These are phyloP conservation scores for Austroboletus eburneus DNA, from an alignment of 768 basidiomycete species.

Conservation along the genomic window DNA sequence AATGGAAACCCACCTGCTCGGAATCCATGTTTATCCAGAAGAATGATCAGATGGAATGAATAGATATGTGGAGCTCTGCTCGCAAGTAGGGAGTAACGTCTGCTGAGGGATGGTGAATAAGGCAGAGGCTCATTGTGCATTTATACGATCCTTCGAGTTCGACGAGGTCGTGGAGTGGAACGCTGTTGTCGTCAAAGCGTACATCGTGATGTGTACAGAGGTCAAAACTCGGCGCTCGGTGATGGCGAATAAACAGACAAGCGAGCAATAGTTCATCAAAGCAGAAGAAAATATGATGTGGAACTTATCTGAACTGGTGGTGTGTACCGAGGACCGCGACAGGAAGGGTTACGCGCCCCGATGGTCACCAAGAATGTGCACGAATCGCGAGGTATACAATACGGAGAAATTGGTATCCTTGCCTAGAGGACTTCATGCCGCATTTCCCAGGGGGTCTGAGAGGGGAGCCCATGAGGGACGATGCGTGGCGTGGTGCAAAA, in stretches of 20 bases:
- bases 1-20: constrained; percentile 1
- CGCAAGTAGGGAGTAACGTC: neutral
- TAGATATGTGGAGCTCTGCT: constrained; percentile 5
- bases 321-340: neutral
- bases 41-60: neutral
- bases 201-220: no score
- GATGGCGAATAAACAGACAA: no score
- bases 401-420: no score
- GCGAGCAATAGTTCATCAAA: no score
- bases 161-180: neutral
- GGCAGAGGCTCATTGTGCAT: neutral
- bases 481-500: no score
- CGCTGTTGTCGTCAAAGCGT: constrained; percentile 14
- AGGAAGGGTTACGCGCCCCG: no score
- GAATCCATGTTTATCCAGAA: neutral
- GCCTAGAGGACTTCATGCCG: no score
- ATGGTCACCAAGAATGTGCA: no score
- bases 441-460: no score
- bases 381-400: no score
- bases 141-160: constrained; percentile 5
- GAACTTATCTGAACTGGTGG: constrained; percentile 1
- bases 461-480: no score
- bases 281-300: constrained; percentile 9
- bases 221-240: no score
- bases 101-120: neutral